Evolutionary conservation across 2,329 filamentous ascomycete species (phyloP).

Genomic region (Teratosphaeria nubilosa): DNA sequence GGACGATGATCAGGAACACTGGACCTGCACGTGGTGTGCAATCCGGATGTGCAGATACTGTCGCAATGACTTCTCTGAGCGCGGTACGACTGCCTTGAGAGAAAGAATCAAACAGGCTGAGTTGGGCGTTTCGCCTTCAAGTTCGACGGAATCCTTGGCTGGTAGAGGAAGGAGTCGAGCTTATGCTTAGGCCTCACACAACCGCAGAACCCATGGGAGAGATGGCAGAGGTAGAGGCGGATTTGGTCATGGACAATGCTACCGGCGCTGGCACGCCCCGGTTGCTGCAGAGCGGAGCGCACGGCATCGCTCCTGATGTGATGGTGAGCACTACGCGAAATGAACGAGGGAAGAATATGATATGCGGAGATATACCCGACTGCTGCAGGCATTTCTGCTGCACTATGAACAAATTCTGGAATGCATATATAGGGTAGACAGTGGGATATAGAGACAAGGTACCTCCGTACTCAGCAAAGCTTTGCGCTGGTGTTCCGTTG

Average conservation of each 20-base stretch:
- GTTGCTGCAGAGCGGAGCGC: neutral
- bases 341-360: neutral
- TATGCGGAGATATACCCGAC: neutral
- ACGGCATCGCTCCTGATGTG: neutral
- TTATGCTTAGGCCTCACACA: neutral
- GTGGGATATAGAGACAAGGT: neutral
- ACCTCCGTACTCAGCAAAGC: no score
- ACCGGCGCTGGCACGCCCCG: neutral
- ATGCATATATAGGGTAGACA: neutral
- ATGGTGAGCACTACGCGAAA: neutral
- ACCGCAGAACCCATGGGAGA: neutral
- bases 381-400: neutral
- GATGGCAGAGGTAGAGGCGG: neutral
- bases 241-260: neutral
- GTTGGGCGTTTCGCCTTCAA: neutral
- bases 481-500: neutral
- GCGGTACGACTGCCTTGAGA: neutral
- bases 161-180: neutral
- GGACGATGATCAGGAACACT: constrained; percentile 21
- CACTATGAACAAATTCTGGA: neutral
- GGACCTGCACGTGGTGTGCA: constrained; percentile 24
- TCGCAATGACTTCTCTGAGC: constrained; percentile 3
- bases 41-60: constrained; percentile 23
- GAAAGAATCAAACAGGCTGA: neutral
- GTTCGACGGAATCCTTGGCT: neutral